Base-by-base conservation (phyloP, 805 yeast species). In the Pichia rugopelliculosa region DNA sequence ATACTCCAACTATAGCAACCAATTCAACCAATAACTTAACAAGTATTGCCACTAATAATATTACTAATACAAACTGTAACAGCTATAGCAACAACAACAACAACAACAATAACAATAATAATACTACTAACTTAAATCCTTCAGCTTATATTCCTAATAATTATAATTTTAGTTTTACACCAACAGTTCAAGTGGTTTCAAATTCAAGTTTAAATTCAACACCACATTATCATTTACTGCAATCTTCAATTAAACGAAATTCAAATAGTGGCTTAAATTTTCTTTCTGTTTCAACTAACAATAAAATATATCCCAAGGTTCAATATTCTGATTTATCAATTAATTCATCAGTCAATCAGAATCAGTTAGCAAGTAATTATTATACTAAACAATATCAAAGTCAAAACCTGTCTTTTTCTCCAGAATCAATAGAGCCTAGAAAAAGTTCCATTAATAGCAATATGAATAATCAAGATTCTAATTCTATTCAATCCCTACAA, bases 271-370 rank as follows among this genome's bases (percentile, higher is more conserved):
- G 55, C 12, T 49, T 55, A 13, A 43, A 52, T 6, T 52, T 54
- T 20, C 59, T 59, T 20, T 59, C 62, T 4, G 50, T 58, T 9
- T 58, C 63, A n/a, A 62, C 61, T 3, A 55, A 48, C 42, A 47
- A 53, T 36, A 59, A 51, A 44, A 38, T 52, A 4, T 44, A 53
- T 4, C 45, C 56, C 20, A 55, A 51, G 37, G 50, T 53, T 23
- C 43, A 46, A n/a, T 61, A 58, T 41, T 44, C 61, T 4, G 64
- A 59, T 45, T 48, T 54, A 53, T 54, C 59, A 36, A 47, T 56
- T 12, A 60, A 59, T 42, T 59, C 55, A 23, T 49, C 59, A 15
- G 53, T 59, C 36, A 64, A 60, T 25, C 39, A 56, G 41, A 56
- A 56, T 37, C 42, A 44, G 10, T 36, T 6, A 36, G 13, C 23